Percentiles rank a stretch among this genome's conserved stretches.
phyloP scores from a whole-genome alignment of 1,284 basidiomycete genomes.

The Cystobasidium pallidum region DNA sequence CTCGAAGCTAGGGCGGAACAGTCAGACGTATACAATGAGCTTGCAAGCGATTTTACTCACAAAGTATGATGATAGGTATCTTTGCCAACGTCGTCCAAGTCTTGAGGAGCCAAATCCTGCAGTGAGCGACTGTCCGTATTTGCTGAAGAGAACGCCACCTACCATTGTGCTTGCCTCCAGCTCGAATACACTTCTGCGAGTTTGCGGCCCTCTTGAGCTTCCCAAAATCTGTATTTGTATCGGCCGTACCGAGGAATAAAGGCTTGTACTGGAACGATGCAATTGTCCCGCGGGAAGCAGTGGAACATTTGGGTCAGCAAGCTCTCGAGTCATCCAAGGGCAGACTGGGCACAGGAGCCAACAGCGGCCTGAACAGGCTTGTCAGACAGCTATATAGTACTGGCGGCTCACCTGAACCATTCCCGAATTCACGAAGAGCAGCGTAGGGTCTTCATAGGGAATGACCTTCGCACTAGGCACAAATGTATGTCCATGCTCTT shows the following conservation, averaged over 20 bases:
- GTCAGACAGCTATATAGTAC: neutral
- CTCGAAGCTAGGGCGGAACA: constrained; percentile 70
- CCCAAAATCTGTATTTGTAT: constrained; percentile 84
- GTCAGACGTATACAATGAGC: neutral
- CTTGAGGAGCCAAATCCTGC: constrained; percentile 58
- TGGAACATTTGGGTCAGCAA: constrained; percentile 9
- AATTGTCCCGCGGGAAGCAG: constrained; percentile 8
- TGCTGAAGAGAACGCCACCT: constrained; percentile 46
- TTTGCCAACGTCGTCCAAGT: constrained; percentile 97
- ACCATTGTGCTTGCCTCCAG: constrained; percentile 98
- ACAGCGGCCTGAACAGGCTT: neutral
- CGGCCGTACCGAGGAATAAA: constrained; percentile 94
- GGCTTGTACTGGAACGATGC: constrained; percentile 93
- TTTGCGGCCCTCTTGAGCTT: constrained; percentile 93
- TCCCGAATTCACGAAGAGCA: constrained; percentile 92
- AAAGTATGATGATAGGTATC: constrained; percentile 83
- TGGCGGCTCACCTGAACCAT: constrained; percentile 50
- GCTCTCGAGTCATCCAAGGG: constrained; percentile 9
- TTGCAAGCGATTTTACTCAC: constrained; percentile 7
- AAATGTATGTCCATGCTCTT: constrained; percentile 76
- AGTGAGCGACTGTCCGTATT: neutral
- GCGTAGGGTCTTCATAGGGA: constrained; percentile 85
- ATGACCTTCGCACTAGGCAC: constrained; percentile 92
- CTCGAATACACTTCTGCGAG: constrained; percentile 95
- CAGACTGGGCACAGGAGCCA: neutral